These are phyloP conservation scores for Eucalyptus tenuipes DNA, from an alignment of 345 rosid species.

Conservation along the genomic window DNA sequence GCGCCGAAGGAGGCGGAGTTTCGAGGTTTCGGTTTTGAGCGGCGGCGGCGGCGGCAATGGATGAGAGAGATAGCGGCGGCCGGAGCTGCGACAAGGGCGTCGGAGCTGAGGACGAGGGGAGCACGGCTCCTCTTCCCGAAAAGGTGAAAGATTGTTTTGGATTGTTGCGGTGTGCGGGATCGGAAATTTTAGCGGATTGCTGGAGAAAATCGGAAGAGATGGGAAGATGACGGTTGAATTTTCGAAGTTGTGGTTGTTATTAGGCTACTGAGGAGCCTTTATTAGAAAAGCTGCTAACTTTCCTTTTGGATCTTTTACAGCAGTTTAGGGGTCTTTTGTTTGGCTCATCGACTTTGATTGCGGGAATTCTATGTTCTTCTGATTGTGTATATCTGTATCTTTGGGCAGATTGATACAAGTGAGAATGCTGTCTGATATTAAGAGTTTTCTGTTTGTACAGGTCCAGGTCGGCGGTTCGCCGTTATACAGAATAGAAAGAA, in stretches of 20 bases:
- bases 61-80: slow-evolving; percentile 60
- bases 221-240: neutral
- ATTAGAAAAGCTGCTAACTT: neutral
- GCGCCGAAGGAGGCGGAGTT: neutral
- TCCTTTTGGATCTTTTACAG: neutral
- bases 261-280: neutral
- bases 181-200: neutral
- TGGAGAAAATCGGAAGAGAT: neutral
- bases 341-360: neutral
- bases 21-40: neutral
- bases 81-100: slow-evolving; percentile 44
- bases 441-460: slow-evolving; percentile 18
- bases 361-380: neutral
- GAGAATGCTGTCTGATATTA: neutral
- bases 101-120: slow-evolving; percentile 81
- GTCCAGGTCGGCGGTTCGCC: slow-evolving; percentile 91
- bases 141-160: slow-evolving; percentile 29
- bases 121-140: slow-evolving; percentile 79
- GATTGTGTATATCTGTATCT: neutral
- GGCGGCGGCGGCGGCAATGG: slow-evolving; percentile 37
- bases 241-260: neutral
- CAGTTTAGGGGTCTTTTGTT: neutral
- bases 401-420: neutral
- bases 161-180: neutral
- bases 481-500: slow-evolving; percentile 57